These are phyloP conservation scores for Penicillium palitans DNA, from an alignment of 2,329 filamentous ascomycete genomes.

Conservation along the genomic window DNA sequence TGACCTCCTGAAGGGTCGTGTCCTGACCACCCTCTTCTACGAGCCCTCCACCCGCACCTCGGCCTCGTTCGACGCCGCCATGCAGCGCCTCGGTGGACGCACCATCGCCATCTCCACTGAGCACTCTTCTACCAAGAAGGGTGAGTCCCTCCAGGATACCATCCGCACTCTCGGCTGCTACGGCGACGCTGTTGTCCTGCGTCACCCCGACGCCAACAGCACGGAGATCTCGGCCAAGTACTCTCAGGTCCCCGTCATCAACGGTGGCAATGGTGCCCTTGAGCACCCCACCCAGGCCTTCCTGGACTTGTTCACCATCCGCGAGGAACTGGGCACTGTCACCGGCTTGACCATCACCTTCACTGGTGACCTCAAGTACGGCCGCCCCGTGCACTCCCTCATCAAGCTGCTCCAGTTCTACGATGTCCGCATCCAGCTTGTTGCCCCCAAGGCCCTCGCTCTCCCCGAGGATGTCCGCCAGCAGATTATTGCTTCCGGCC, in stretches of 20 bases:
- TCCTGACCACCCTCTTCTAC: constrained; percentile 93
- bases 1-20: constrained; percentile 78
- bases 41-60: constrained; percentile 96
- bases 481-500: constrained; percentile 69
- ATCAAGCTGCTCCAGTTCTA: constrained; percentile 94
- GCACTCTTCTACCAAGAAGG: constrained; percentile 88
- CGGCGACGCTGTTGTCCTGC: constrained; percentile 90
- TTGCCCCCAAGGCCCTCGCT: constrained; percentile 74
- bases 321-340: constrained; percentile 93
- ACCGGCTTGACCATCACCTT: constrained; percentile 96
- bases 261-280: constrained; percentile 91
- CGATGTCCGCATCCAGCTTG: constrained; percentile 89
- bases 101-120: constrained; percentile 79
- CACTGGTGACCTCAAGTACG: constrained; percentile 87
- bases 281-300: constrained; percentile 98
- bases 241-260: constrained; percentile 89
- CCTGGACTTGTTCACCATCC: constrained; percentile 96
- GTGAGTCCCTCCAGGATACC: constrained; percentile 89
- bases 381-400: constrained; percentile 91
- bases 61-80: constrained; percentile 92
- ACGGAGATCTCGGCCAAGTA: constrained; percentile 82
- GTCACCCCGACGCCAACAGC: constrained; percentile 80
- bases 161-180: constrained; percentile 93
- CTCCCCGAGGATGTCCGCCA: constrained; percentile 75
- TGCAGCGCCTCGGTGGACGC: constrained; percentile 93